These are phyloP conservation scores for Salix brachista DNA, from an alignment of 345 rosid genomes.

Conservation along the genomic window DNA sequence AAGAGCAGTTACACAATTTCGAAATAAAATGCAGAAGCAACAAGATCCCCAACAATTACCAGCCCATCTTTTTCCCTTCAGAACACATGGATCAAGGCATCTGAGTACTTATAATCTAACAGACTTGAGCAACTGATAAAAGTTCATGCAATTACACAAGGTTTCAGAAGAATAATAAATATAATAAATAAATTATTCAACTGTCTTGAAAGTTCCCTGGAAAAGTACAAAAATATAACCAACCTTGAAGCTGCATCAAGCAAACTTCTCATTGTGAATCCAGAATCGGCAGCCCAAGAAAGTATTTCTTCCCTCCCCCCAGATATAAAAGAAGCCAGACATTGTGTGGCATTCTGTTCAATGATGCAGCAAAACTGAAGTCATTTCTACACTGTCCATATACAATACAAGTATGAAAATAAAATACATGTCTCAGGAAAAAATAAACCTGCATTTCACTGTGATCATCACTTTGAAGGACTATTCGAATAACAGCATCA, in stretches of 20 bases:
- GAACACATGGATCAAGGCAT: background rate
- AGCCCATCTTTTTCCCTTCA: background rate
- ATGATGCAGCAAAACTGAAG: conserved; percentile 26
- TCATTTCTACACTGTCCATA: conserved; percentile 11
- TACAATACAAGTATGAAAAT: background rate
- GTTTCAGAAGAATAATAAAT: background rate
- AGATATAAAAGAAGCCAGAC: conserved; percentile 75
- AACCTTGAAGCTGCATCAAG: conserved; percentile 94
- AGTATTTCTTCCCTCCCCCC: conserved; percentile 72
- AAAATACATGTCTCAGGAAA: background rate
- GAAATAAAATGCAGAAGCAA: too few relatives aligned
- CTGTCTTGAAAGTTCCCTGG: background rate
- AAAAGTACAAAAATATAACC: background rate
- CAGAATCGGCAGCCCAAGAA: conserved; percentile 76
- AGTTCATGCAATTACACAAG: background rate
- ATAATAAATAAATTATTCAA: background rate
- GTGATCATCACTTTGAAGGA: conserved; percentile 82
- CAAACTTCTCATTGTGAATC: conserved; percentile 77
- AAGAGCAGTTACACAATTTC: too few relatives aligned
- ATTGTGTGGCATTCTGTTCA: conserved; percentile 84
- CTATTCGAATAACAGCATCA: conserved; percentile 63
- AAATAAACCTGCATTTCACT: conserved; percentile 82
- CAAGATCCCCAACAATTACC: too few relatives aligned
- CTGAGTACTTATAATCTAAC: too few relatives aligned
- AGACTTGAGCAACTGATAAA: too few relatives aligned